These are phyloP conservation scores for Penicillium sp. DNA, from an alignment of 2,329 filamentous ascomycete species.

Conservation along the genomic window DNA sequence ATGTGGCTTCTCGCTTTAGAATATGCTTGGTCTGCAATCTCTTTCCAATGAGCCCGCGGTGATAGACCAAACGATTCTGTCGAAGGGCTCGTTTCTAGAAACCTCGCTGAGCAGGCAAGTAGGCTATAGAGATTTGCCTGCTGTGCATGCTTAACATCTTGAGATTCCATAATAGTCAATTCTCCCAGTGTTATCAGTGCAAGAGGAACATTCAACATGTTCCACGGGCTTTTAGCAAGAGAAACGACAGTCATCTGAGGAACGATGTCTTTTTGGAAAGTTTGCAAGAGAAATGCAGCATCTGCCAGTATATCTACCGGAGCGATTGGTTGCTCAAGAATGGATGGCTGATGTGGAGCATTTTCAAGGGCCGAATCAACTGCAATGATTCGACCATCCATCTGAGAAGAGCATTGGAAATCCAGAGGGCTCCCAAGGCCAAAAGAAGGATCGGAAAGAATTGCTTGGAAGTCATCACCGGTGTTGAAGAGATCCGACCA, in stretches of 20 bases:
- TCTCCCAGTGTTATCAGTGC: slow-evolving; percentile 3
- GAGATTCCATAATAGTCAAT: slow-evolving; percentile 1
- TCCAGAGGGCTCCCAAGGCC: background rate
- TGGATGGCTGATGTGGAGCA: background rate
- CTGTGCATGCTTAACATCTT: slow-evolving; percentile 4
- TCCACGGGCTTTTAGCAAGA: slow-evolving; percentile 12
- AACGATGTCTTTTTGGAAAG: slow-evolving; percentile 23
- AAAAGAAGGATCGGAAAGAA: background rate
- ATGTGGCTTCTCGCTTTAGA: background rate
- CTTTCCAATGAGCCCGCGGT: background rate
- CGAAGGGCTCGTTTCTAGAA: background rate
- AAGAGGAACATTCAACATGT: slow-evolving; percentile 5
- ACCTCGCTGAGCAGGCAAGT: slow-evolving; percentile 1
- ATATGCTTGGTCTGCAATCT: background rate
- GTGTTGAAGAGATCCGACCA: slow-evolving; percentile 24
- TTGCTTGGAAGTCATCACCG: background rate
- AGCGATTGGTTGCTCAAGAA: background rate
- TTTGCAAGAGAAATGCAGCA: background rate
- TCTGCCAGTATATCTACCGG: background rate
- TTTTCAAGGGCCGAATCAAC: background rate
- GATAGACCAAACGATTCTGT: background rate
- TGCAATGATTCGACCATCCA: background rate
- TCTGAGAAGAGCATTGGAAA: background rate
- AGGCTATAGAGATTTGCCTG: slow-evolving; percentile 5
- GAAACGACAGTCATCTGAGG: slow-evolving; percentile 23